These are phyloP conservation scores for Albifimbria verrucaria DNA, from an alignment of 2,329 filamentous ascomycete genomes.

Conservation along the genomic window DNA sequence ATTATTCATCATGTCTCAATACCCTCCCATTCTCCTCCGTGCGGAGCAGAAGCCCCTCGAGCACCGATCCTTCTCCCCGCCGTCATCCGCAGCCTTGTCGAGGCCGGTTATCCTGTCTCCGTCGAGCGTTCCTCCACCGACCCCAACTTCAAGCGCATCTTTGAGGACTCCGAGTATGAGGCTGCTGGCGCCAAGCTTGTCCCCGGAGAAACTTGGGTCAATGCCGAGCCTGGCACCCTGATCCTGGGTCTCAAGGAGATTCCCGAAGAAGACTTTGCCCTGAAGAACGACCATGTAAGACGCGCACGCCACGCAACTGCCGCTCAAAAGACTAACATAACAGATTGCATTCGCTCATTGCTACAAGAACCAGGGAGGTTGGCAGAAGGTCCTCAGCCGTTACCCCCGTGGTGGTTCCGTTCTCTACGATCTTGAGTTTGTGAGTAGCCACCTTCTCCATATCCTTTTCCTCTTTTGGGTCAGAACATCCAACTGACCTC, in stretches of 20 bases:
- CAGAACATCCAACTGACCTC: neutral
- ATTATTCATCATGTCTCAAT: conserved; percentile 20
- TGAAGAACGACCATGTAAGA: conserved; percentile 21
- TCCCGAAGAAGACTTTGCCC: conserved; percentile 63
- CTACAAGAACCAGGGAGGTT: conserved; percentile 75
- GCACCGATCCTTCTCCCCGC: conserved; percentile 45
- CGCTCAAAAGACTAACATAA: neutral
- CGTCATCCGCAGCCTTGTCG: conserved; percentile 51
- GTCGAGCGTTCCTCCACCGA: conserved; percentile 53
- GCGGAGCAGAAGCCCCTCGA: conserved; percentile 56
- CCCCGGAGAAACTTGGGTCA: conserved; percentile 62
- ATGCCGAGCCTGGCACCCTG: conserved; percentile 65
- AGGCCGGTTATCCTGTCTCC: conserved; percentile 66
- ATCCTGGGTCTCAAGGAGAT: conserved; percentile 78
- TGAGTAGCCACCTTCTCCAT: too few species aligned
- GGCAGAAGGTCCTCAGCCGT: conserved; percentile 74
- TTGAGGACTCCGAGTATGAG: conserved; percentile 58
- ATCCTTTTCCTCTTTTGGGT: neutral
- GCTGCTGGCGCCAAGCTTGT: conserved; percentile 63
- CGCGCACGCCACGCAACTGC: neutral
- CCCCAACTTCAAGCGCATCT: conserved; percentile 61
- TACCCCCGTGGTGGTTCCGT: conserved; percentile 61
- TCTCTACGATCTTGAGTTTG: conserved; percentile 83
- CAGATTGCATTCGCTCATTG: conserved; percentile 67
- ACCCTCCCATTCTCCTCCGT: conserved; percentile 46